phyloP scores from a whole-genome alignment of 108 stramenopile genomes.

The Aurantiochytrium sp. region DNA sequence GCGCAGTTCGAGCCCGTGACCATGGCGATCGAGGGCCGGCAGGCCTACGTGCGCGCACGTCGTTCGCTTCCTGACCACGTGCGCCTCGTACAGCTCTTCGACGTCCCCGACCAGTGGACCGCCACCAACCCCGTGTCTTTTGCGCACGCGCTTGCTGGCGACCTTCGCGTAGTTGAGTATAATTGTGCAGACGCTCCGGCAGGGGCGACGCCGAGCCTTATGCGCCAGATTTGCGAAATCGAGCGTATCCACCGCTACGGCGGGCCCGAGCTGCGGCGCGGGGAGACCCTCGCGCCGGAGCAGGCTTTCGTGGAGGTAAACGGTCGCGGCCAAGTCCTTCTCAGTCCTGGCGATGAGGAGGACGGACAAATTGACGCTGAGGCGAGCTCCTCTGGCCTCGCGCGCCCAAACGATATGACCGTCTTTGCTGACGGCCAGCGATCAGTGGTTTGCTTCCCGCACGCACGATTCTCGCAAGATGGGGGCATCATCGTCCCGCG shows the following conservation, averaged over 20 bases:
- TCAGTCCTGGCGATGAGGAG: background rate
- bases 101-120: background rate
- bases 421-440: background rate
- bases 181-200: background rate
- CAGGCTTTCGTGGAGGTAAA: background rate
- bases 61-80: background rate
- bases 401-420: background rate
- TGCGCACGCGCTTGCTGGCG: background rate
- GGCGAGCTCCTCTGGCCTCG: background rate
- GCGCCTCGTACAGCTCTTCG: background rate
- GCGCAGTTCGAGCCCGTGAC: slow-evolving; percentile 18
- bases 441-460: background rate
- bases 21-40: background rate
- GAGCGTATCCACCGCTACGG: background rate
- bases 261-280: background rate
- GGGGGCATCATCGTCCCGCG: background rate
- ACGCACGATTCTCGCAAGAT: background rate
- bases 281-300: background rate
- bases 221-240: background rate
- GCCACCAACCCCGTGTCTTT: background rate
- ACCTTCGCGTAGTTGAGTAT: background rate
- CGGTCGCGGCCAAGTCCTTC: background rate
- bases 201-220: background rate
- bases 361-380: no score
- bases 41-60: background rate